Base-by-base conservation (phyloP, 2,329 filamentous ascomycete genomes). In the Curvularia lunata region DNA sequence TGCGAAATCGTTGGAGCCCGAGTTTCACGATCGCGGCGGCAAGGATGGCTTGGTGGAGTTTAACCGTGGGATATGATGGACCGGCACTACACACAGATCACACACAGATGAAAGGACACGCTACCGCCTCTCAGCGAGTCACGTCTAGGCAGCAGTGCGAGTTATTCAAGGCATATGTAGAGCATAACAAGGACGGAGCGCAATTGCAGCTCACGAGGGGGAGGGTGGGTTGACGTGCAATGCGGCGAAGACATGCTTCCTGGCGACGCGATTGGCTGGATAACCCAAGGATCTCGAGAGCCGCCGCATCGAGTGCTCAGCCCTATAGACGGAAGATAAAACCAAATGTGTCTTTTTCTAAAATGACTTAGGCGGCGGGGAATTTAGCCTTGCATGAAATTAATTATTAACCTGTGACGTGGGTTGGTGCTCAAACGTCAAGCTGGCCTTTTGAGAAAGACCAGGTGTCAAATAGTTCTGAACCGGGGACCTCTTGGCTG, bases 21-120 rank as follows among this genome's bases (percentile, higher is more conserved):
- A 97, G 78, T 98, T 99, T 76, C 89, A 89, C 79, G 89, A 87
- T 6, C 86, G 85, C 55, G 93, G 92, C 30, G 94, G 93, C 0
- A 85, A 89, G 63, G 85, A 85, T 53, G 93, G 91, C 0, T 83
- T 92, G 81, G 91, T 99, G n/a, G 91, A 96, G 75, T 98, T 99
- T 79, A 98, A 99, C 78, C 86, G 95, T 71, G 95, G 95, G 12
- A 94, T 99, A 69, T 97, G 81, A 77, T 57, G 48, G 40, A 45
- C 28, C 42, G 34, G 58, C 48, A 46, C 19, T 45, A 56, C 23
- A 18, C 47, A 58, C 19, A 23, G 21, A 47, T 12, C 47, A 56
- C 23, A 18, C 47, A 58, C 19, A 19, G 18, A 47, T 9, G 37
- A 52, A 43, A 49, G 38, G 27, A 27, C 25, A 45, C 32, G 50